These are phyloP conservation scores for Phytophthora ramorum DNA, from an alignment of 352 stramenopile genomes.

Conservation along the genomic window DNA sequence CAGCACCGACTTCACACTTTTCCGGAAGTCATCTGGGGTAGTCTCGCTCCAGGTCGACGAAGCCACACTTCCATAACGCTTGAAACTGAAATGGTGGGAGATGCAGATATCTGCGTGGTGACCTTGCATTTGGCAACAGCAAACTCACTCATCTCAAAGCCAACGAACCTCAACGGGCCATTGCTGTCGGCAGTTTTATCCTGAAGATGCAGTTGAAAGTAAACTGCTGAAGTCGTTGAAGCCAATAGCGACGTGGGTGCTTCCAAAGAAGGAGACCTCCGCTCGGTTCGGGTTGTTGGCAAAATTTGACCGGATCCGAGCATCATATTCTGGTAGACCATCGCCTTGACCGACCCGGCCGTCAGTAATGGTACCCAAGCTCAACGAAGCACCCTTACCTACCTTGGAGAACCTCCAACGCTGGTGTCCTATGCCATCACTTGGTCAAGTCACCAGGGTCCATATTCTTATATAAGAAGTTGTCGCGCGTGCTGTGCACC, in stretches of 20 bases:
- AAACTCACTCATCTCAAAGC: slow-evolving; percentile 42
- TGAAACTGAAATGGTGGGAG: slow-evolving; percentile 9
- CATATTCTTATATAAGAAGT: slow-evolving; percentile 10
- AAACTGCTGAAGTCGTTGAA: slow-evolving; percentile 44
- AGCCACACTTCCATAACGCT: slow-evolving; percentile 41
- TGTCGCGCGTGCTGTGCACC: slow-evolving; percentile 16
- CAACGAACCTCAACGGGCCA: slow-evolving; percentile 26
- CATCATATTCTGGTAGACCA: slow-evolving; percentile 21
- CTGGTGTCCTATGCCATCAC: slow-evolving; percentile 31
- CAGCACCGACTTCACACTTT: slow-evolving; percentile 15
- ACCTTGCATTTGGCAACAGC: slow-evolving; percentile 34
- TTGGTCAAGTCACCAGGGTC: slow-evolving; percentile 12
- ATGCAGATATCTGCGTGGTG: slow-evolving; percentile 27
- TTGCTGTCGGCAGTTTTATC: not conserved
- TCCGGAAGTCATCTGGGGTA: slow-evolving; percentile 23
- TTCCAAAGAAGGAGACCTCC: slow-evolving; percentile 35
- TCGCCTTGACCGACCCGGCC: slow-evolving; percentile 3
- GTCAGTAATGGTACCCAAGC: slow-evolving; percentile 29
- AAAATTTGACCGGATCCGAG: slow-evolving; percentile 37
- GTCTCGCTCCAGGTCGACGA: slow-evolving; percentile 34
- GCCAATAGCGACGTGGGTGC: slow-evolving; percentile 38
- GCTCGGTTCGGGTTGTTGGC: slow-evolving; percentile 31
- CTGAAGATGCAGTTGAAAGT: slow-evolving; percentile 8
- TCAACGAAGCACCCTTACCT: not conserved
- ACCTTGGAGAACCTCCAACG: not conserved